Base-by-base conservation (phyloP, 23 red algal species). In the Gracilariopsis chorda region DNA sequence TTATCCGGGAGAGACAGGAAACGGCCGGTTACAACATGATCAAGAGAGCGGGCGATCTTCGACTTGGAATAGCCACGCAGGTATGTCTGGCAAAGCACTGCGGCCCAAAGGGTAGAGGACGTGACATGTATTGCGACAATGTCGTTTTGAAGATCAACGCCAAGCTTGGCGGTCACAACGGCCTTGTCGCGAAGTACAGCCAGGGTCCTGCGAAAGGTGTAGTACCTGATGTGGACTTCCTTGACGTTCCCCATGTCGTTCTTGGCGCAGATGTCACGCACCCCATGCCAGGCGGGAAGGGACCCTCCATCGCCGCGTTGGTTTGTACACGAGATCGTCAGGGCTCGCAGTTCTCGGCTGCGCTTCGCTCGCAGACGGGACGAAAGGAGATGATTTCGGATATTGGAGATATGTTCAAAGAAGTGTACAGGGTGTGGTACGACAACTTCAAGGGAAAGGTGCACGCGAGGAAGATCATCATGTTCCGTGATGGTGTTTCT, bases 211-310 rank as follows among this genome's bases (percentile, higher is more conserved):
- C 27, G 10, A 59, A 21, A 8, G 40, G 12, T 1, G 7, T 4
- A 27, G 46, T 89, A 30, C 48, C 36, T 4, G 85, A 89, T 77
- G 68, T 89, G 14, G 14, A 79, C 35, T 91, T 91, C 45, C 23
- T 81, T 0, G 43, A 82, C n/a, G 47, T 24, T 30, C 88, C 88
- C 34, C 75, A 91, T 20, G 82, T 91, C 53, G 48, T 91, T 28
- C 59, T 91, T 20, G 88, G 88, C 6, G 88, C 88, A 67, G 88
- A 91, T 91, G 88, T 91, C 20, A 82, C 88, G 28, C 88, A 91
- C 55, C 75, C 88, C 2, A 91, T 82, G 75, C 62, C 88, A 16
- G 88, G 88, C n/a, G 77, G 88, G 45, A 91, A 70, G 41, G 77
- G 62, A 48, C 88, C 88, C 8, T 70, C 57, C 34, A 45, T 94